Base-by-base conservation (phyloP, 208 protist genomes). In the Endotrypanum monterogeii region DNA sequence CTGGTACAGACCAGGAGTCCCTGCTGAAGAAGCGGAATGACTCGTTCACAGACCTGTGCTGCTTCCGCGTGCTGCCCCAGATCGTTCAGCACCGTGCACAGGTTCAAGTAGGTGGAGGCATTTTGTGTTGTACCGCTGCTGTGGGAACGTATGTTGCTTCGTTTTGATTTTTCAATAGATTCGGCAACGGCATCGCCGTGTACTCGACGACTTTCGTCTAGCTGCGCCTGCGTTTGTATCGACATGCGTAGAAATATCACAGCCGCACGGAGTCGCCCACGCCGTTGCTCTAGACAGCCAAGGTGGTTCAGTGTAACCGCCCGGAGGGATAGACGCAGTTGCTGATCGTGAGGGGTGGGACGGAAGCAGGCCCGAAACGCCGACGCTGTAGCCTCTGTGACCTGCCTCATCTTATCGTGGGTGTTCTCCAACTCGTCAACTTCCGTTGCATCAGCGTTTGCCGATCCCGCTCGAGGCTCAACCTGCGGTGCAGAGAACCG, bases 281-380 rank as follows among this genome's bases (percentile, higher is more conserved):
- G 92, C 18, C 91, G 87, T 37, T 89, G 87, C 72, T 96, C 89
- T 80, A 98, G 87, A 73, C 92, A 97, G 18, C 94, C 94, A 37
- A 96, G 83, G 79, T 98, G 96, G 82, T 98, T 98, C 57, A 88
- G 83, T 68, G 94, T 98, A 6, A 91, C 78, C 1, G 91, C 92
- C 55, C 92, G 90, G 70, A 96, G 79, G 3, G 85, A 78, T 14
- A 92, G 73, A 44, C 94, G 80, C 12, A 75, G 55, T 25, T 80
- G 76, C 76, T 80, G 76, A 30, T 80, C 76, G 11, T 76, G 76
- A 46, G 71, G 57, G 2, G 68, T 74, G 14, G 60, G 28, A 2
- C 54, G 20, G 28, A 75, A 74, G 66, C 70, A 71, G 14, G 68
- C 68, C 3, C 74, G 74, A 52, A 82, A 48, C 16, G 77, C 70